Evolutionary conservation across 2,329 filamentous ascomycete genomes (phyloP), one percentile per base, ranked within the genome.

Genomic region (Apiospora rasikravindrae): DNA sequence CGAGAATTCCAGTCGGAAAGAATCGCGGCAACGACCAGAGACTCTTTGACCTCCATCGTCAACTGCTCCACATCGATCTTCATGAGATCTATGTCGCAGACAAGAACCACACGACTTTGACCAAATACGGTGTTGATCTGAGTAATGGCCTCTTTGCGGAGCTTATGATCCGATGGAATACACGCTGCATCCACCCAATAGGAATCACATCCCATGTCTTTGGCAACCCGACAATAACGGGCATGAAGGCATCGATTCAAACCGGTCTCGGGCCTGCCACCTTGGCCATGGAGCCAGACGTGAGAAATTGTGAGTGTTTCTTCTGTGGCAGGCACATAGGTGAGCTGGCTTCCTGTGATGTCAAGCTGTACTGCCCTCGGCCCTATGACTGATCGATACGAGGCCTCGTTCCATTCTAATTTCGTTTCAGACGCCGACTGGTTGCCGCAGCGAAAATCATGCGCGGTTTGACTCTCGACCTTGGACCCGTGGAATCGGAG

Each of bases 111-210:
- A 42, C 74, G 73, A 68, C 75, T 76, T 19, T 66, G 67, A 2
- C 67, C 19, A 67, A 80, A 80, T 26, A 77, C 75, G 4, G 44
- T 16, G 49, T 76, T 79, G 44, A 79, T 79, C 22, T 76, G 74
- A 8, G 26, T 71, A 8, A 80, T 77, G 4, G 75, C 75, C 67
- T 80, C 78, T 53, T 51, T 24, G 22, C 78, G 73, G 1, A 78
- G 76, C 2, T 71, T 44, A 16, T 75, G 24, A 26, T 77, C 75
- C 1, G 71, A 72, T 1, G 78, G 78, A n/a, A 80, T 78, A 68
- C 78, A 80, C 42, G 77, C 68, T 1, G 77, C 75, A 71, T 80
- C 79, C 71, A 79, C 79, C 79, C 79, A 80, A 57, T 80, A 80
- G 0, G 79, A 79, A 4, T 75, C 71, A 57, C 78, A 80, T 37